Evolutionary conservation across 2,329 filamentous ascomycete species (phyloP).

Genomic region (Cladophialophora immunda): DNA sequence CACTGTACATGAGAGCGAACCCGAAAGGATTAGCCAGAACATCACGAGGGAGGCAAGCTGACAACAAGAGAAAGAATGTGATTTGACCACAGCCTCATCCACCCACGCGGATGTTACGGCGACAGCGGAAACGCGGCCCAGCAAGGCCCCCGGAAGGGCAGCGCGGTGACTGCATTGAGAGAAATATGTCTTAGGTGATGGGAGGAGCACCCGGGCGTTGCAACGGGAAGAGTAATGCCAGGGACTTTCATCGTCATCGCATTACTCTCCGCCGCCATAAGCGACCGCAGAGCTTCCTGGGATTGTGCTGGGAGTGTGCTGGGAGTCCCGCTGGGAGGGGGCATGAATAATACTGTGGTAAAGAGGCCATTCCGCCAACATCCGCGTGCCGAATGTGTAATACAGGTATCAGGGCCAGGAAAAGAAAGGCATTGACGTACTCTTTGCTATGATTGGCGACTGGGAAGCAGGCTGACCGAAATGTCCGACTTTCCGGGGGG

Average conservation of each 20-base stretch:
- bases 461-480: constrained; percentile 19
- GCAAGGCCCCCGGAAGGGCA: constrained; percentile 25
- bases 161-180: constrained; percentile 26
- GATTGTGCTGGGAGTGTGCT: neutral
- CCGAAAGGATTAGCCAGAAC: constrained; percentile 35
- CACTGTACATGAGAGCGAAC: constrained; percentile 39
- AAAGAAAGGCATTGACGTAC: constrained; percentile 17
- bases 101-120: constrained; percentile 30
- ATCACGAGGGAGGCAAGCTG: constrained; percentile 27
- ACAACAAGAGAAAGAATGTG: constrained; percentile 27
- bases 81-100: constrained; percentile 26
- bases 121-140: constrained; percentile 23
- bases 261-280: constrained; percentile 16
- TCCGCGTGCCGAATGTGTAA: constrained; percentile 24
- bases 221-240: constrained; percentile 7
- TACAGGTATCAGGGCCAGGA: neutral
- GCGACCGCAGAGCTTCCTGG: neutral
- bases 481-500: constrained; percentile 3
- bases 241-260: constrained; percentile 9
- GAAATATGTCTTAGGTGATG: constrained; percentile 26
- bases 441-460: constrained; percentile 6
- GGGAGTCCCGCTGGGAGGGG: constrained; percentile 13
- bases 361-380: constrained; percentile 32
- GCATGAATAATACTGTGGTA: constrained; percentile 9
- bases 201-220: neutral